Evolutionary conservation across 768 basidiomycete species (phyloP).

Genomic region (Hydnomerulius pinastri): DNA sequence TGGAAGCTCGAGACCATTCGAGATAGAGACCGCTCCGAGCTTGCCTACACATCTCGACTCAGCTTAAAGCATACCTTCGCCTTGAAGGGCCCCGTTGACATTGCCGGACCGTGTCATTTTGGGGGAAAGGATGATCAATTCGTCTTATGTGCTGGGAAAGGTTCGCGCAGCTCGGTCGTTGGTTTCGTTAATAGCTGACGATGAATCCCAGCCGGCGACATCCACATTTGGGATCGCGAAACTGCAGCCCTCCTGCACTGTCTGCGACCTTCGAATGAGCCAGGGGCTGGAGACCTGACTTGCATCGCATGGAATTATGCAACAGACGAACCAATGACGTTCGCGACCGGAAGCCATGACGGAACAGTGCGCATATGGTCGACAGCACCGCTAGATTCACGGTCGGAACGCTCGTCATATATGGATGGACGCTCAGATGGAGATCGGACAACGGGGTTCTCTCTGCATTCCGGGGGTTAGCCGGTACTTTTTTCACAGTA

Average conservation of each 20-base stretch:
- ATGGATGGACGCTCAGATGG: slow-evolving; percentile 25
- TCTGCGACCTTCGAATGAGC: slow-evolving; percentile 54
- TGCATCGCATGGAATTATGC: slow-evolving; percentile 81
- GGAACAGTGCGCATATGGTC: slow-evolving; percentile 78
- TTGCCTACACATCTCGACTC: slow-evolving; percentile 31
- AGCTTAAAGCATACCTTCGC: slow-evolving; percentile 68
- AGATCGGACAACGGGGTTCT: slow-evolving; percentile 24
- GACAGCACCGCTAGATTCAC: slow-evolving; percentile 32
- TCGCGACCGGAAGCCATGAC: slow-evolving; percentile 78
- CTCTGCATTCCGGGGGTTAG: slow-evolving; percentile 31
- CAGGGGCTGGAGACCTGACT: slow-evolving; percentile 66
- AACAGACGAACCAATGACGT: slow-evolving; percentile 49
- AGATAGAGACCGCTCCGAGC: slow-evolving; percentile 44
- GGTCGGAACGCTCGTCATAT: slow-evolving; percentile 26
- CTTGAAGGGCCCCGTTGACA: slow-evolving; percentile 67
- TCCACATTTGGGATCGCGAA: slow-evolving; percentile 87
- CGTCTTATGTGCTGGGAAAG: slow-evolving; percentile 77
- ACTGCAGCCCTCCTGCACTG: slow-evolving; percentile 72
- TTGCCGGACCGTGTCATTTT: slow-evolving; percentile 82
- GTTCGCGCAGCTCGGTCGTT: slow-evolving; percentile 32
- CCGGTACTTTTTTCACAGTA: slow-evolving; percentile 3
- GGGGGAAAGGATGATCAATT: slow-evolving; percentile 80
- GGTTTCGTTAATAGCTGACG: neutral
- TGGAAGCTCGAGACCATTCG: slow-evolving; percentile 72
- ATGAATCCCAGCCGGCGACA: slow-evolving; percentile 63